Evolutionary conservation across 176 grass and related monocot species (phyloP), one percentile per base, ranked within the genome.

Genomic region (Oryza longistaminata): DNA sequence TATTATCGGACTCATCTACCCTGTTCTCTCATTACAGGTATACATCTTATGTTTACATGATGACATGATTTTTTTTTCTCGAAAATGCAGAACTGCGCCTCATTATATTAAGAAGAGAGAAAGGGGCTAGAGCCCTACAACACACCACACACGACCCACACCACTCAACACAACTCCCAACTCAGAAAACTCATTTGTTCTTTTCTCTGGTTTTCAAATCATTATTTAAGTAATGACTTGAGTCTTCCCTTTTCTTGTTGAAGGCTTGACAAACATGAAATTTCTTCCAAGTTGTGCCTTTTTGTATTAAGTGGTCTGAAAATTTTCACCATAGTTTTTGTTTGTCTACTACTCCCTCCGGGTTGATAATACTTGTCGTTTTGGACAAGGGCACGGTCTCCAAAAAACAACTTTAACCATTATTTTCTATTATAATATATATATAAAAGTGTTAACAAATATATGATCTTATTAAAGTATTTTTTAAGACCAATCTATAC

Each of bases 1-100:
- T 70, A 88, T 98, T 84, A 85, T 92, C 76, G 62, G 81, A 42
- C 77, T 95, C 35, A 68, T 98, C 71, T 87, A 98, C 68, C 91
- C 93, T 67, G 79, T 98, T 87, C 90, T 98, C 21, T 98, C 90
- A 75, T 80, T 98, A 83, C 96, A 92, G 93, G 96, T 98, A 92
- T 70, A 60, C 27, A 83, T 87, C 48, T 2, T 73, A 73, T 72
- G 21, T 73, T 68, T 2, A 11, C n/a, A 76, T 77, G n/a, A 29
- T 76, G 33, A 19, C 44, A 58, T 85, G 69, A 55, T 64, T 33
- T 12, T 58, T 43, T 46, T 15, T 75, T 16, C n/a, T 49, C 29
- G 29, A 31, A 31, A 31, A 31, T 31, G 29, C 29, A 31, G 29
- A 31, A 31, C 29, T 31, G 29, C 29, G 29, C 29, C 29, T 31